Evolutionary conservation across 2,329 filamentous ascomycete species (phyloP).

Genomic region (Venturiaceae sp.): DNA sequence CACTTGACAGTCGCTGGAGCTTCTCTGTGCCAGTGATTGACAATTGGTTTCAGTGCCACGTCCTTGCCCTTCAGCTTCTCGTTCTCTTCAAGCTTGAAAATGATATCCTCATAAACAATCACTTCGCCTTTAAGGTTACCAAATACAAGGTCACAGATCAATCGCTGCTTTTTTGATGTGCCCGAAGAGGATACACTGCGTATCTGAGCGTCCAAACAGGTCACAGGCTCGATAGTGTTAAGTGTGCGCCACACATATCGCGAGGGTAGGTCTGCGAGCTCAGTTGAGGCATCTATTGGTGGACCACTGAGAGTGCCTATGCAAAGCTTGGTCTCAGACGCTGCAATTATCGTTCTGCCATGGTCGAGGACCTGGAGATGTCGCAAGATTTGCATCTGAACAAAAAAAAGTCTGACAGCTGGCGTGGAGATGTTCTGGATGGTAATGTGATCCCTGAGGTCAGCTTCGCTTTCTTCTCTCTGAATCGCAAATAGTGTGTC

Average conservation of each 20-base stretch:
- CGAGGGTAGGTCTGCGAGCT: slow-evolving; percentile 3
- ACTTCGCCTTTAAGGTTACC: slow-evolving; percentile 71
- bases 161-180: slow-evolving; percentile 14
- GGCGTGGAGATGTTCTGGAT: neutral
- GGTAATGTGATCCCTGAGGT: neutral
- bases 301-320: slow-evolving; percentile 36
- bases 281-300: neutral
- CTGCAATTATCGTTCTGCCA: slow-evolving; percentile 50
- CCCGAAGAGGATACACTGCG: neutral
- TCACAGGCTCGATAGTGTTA: slow-evolving; percentile 51
- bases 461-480: slow-evolving; percentile 8
- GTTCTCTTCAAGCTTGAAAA: slow-evolving; percentile 42
- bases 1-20: slow-evolving; percentile 79
- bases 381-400: slow-evolving; percentile 23
- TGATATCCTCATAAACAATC: slow-evolving; percentile 68
- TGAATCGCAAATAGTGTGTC: slow-evolving; percentile 30
- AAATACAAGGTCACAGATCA: slow-evolving; percentile 53
- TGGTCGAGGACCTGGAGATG: slow-evolving; percentile 37
- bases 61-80: slow-evolving; percentile 33
- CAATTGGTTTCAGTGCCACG: slow-evolving; percentile 38
- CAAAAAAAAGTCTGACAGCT: slow-evolving; percentile 8
- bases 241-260: slow-evolving; percentile 1
- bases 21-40: slow-evolving; percentile 85
- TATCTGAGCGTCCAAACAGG: slow-evolving; percentile 53
- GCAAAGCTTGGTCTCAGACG: slow-evolving; percentile 45